phyloP scores from a whole-genome alignment of 768 basidiomycete genomes.

The Kwoniella europaea region DNA sequence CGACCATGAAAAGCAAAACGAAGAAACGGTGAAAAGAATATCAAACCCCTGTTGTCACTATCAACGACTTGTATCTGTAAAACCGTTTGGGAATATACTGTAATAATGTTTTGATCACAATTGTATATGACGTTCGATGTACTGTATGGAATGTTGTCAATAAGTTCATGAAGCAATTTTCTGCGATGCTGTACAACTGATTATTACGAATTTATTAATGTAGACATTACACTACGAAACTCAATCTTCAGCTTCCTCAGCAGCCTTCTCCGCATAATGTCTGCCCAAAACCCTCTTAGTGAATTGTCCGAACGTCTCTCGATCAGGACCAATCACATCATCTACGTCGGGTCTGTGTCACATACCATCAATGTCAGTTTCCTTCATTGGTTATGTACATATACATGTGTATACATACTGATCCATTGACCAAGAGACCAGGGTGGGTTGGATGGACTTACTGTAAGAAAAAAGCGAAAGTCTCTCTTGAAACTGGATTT shows the following conservation, averaged over 20 bases:
- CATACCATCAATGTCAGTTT: no score
- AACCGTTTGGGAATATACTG: no score
- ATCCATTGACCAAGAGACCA: no score
- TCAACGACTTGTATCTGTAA: no score
- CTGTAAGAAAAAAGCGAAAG: slow-evolving; percentile 64
- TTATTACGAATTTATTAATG: no score
- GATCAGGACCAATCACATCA: slow-evolving; percentile 68
- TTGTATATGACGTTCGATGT: no score
- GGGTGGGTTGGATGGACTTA: slow-evolving; percentile 30
- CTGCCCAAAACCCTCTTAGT: slow-evolving; percentile 76
- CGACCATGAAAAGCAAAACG: background rate
- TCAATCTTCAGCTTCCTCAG: slow-evolving; percentile 23
- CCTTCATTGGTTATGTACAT: no score
- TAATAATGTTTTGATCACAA: no score
- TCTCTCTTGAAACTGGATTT: slow-evolving; percentile 72
- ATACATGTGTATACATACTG: no score
- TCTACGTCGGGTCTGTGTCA: slow-evolving; percentile 72
- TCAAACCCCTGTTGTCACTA: background rate
- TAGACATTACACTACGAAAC: no score
- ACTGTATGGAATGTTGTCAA: background rate
- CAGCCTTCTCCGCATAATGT: slow-evolving; percentile 61
- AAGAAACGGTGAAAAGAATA: background rate
- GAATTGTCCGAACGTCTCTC: slow-evolving; percentile 85
- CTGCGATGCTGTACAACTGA: background rate
- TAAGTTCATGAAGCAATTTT: background rate